Evolutionary conservation across 495 filamentous ascomycete species (phyloP).

Genomic region (Podospora sp.): DNA sequence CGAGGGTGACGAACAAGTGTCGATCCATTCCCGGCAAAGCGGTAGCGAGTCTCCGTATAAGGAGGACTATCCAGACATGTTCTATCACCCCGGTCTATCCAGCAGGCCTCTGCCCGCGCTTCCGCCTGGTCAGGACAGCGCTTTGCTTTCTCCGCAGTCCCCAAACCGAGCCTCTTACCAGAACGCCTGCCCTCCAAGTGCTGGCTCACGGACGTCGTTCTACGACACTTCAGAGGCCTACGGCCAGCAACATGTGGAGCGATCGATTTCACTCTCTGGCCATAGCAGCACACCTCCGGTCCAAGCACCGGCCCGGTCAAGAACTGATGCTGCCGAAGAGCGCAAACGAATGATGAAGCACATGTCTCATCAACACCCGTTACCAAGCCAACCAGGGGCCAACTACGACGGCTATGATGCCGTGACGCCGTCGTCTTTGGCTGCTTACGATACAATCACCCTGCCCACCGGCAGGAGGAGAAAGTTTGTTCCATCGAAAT

Average conservation of each 20-base stretch:
- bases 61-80: constrained; percentile 83
- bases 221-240: constrained; percentile 37
- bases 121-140: constrained; percentile 56
- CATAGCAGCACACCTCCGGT: constrained; percentile 80
- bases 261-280: constrained; percentile 82
- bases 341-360: constrained; percentile 61
- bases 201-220: constrained; percentile 41
- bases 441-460: constrained; percentile 69
- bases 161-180: constrained; percentile 37
- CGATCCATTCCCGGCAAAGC: constrained; percentile 52
- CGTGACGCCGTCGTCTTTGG: constrained; percentile 54
- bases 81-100: constrained; percentile 83
- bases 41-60: constrained; percentile 58
- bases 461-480: constrained; percentile 70
- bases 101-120: constrained; percentile 79
- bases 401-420: constrained; percentile 54
- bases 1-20: constrained; percentile 81
- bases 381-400: constrained; percentile 47
- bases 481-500: constrained; percentile 84
- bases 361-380: constrained; percentile 56
- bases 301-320: constrained; percentile 81
- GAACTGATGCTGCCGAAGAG: constrained; percentile 85
- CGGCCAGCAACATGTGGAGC: constrained; percentile 63
- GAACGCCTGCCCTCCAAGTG: constrained; percentile 44
- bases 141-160: constrained; percentile 42